Base-by-base conservation (phyloP, 2,329 filamentous ascomycete genomes). In the Neoscytalidium dimidiatum region DNA sequence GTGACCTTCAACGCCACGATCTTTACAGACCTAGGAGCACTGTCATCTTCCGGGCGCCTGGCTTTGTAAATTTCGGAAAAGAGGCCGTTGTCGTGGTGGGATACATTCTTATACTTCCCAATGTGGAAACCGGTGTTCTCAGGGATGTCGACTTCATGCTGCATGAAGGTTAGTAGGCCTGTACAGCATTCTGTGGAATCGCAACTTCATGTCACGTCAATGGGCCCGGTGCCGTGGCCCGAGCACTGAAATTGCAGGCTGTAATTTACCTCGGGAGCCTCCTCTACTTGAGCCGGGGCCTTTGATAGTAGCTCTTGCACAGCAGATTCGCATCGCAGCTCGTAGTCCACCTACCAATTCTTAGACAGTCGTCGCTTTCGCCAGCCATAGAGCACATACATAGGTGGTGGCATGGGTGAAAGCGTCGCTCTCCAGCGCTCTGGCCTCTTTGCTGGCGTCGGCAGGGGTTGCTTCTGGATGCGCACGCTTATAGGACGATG, bases 41-140 rank as follows among this genome's bases (percentile, higher is more conserved):
- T 72, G 3, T 77, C 72, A n/a, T 71, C 69, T 35, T 69, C 67
- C 19, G 75, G 76, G 21, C 78, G 75, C 19, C 81, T 79, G 44
- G 88, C 88, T 70, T 89, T 89, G 80, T 94, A 98, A 58, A 99
- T 88, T 64, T 89, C 87, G 19, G 94, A 95, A 67, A 92, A 95
- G 13, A 94, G 82, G 21, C 95, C 95, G 68, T 87, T 84, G 65
- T 79, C 81, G 71, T 85, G 80, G 74, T 86, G 85, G 21, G 82
- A 75, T 52, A 85, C 87, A 67, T 84, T 82, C 48, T 78, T 78
- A 72, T 88, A 90, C 28, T 77, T 77, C 3, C 88, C 88, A 67
- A 89, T 64, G 21, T 64, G 31, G 31, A 62, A 62, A 44, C 23
- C 58, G 7, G 58, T 49, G 33, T 62, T 48, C 9, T 38, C 58